phyloP scores from a whole-genome alignment of 2,329 filamentous ascomycete genomes.

The Penicillium brevicompactum region DNA sequence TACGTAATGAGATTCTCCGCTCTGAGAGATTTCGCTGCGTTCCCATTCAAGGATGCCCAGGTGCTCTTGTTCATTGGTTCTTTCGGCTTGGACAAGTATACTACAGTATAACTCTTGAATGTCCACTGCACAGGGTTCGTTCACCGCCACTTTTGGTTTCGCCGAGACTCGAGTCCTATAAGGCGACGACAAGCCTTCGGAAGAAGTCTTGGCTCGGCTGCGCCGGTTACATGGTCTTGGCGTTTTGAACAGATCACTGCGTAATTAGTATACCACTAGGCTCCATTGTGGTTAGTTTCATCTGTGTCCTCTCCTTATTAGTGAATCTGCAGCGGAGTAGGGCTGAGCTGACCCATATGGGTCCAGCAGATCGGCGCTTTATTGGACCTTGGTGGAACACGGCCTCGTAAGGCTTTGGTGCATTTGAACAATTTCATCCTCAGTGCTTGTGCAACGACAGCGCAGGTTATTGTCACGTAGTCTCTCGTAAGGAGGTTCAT shows the following conservation, averaged over 20 bases:
- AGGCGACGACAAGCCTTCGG: constrained; percentile 29
- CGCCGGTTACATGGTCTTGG: background rate
- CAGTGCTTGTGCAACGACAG: too few relatives aligned
- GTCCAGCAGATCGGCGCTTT: constrained; percentile 16
- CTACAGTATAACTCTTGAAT: background rate
- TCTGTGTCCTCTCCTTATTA: constrained; percentile 8
- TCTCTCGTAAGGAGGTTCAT: too few relatives aligned
- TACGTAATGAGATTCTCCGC: constrained; percentile 11
- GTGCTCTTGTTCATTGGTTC: too few relatives aligned
- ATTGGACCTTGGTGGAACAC: constrained; percentile 17
- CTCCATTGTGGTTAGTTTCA: background rate
- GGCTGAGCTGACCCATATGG: constrained; percentile 18
- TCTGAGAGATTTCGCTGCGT: background rate
- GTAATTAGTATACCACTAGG: constrained; percentile 5
- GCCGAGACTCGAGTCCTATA: constrained; percentile 17
- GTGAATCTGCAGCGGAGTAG: constrained; percentile 17
- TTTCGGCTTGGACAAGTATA: background rate
- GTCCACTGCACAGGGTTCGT: constrained; percentile 5
- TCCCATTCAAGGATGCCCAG: background rate
- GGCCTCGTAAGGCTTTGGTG: constrained; percentile 2
- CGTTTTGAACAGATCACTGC: background rate
- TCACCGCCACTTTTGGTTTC: constrained; percentile 19
- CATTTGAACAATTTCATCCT: too few relatives aligned
- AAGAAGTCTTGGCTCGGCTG: constrained; percentile 27
- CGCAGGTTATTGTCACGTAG: too few relatives aligned